Evolutionary conservation across 2,329 filamentous ascomycete genomes (phyloP).

Genomic region (Aciculosporium take): DNA sequence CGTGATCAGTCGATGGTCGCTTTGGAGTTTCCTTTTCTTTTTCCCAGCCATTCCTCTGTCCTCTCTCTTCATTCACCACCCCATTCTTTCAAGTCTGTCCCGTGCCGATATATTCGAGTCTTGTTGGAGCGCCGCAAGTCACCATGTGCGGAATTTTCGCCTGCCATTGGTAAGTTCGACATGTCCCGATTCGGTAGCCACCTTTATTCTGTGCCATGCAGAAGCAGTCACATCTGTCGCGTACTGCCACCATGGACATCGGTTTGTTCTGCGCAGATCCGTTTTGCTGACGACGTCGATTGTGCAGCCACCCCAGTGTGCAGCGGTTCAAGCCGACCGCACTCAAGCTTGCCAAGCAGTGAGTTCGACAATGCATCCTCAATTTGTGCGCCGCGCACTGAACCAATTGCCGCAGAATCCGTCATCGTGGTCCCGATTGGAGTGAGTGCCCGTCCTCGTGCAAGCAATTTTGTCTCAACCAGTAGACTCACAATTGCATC

Average conservation of each 20-base stretch:
- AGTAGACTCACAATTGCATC: background rate
- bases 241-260: slow-evolving; percentile 17
- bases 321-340: slow-evolving; percentile 93
- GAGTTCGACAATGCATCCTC: slow-evolving; percentile 27
- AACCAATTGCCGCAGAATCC: slow-evolving; percentile 44
- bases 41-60: background rate
- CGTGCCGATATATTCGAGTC: background rate
- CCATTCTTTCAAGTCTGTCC: background rate
- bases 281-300: slow-evolving; percentile 6
- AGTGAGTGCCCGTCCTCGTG: slow-evolving; percentile 45
- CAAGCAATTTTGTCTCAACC: background rate
- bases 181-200: background rate
- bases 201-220: slow-evolving; percentile 11
- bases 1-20: background rate
- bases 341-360: slow-evolving; percentile 88
- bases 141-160: slow-evolving; percentile 96
- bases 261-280: background rate
- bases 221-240: slow-evolving; percentile 12
- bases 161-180: slow-evolving; percentile 62
- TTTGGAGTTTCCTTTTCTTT: background rate
- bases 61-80: background rate
- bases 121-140: slow-evolving; percentile 17
- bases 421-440: slow-evolving; percentile 97
- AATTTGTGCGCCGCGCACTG: slow-evolving; percentile 2
- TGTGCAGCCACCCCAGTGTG: slow-evolving; percentile 69